phyloP scores from a whole-genome alignment of 2,329 filamentous ascomycete genomes.

The Hypoxylon sp. region DNA sequence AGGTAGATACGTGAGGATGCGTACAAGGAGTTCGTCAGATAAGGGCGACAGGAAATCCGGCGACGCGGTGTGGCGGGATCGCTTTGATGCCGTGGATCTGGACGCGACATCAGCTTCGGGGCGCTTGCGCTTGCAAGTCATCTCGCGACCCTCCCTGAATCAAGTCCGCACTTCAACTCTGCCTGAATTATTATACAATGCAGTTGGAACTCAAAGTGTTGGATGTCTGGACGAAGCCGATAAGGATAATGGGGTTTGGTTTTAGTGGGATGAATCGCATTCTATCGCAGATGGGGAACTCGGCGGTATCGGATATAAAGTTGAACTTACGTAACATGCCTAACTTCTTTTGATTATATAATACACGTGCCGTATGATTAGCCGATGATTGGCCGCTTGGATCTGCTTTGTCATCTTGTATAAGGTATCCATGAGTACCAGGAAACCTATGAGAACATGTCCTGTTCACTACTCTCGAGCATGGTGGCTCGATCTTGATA shows the following conservation, averaged over 20 bases:
- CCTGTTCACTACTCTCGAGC: not conserved
- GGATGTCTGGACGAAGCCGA: not conserved
- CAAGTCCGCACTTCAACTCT: not conserved
- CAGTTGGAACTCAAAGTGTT: not conserved
- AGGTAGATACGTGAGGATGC: conserved; percentile 83
- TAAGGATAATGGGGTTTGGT: conserved; percentile 15
- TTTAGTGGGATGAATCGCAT: conserved; percentile 8
- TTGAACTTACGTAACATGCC: not conserved
- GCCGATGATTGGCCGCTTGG: not conserved
- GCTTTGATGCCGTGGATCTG: conserved; percentile 56
- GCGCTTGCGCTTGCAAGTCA: conserved; percentile 47
- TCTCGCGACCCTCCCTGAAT: conserved; percentile 10
- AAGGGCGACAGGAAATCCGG: conserved; percentile 77
- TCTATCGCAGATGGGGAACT: not conserved
- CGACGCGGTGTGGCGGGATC: conserved; percentile 52
- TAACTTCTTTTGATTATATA: not conserved
- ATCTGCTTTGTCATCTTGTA: not conserved
- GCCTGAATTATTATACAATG: not conserved
- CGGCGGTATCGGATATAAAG: conserved; percentile 13
- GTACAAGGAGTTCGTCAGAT: conserved; percentile 89
- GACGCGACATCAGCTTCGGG: conserved; percentile 37
- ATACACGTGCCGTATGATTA: not conserved
- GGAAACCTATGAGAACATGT: not conserved
- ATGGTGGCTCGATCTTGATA: not conserved
- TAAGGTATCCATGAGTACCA: not conserved